Evolutionary conservation across 108 stramenopile genomes (phyloP).

Genomic region (Skeletonema grethae): DNA sequence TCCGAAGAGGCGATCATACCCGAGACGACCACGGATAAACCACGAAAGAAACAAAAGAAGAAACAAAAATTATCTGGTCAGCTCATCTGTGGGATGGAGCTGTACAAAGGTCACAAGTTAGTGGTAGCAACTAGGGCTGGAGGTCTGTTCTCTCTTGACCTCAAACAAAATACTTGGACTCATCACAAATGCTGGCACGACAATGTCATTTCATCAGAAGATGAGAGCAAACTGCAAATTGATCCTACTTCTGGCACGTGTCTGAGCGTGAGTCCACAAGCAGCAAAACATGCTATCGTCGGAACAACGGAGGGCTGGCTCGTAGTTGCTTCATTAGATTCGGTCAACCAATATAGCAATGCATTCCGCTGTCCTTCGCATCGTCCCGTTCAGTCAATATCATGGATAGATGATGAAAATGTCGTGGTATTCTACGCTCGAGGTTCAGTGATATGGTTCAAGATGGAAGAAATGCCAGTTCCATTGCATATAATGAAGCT

Average conservation of each 20-base stretch:
- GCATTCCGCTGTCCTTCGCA: constrained; percentile 32
- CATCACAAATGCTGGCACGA: constrained; percentile 50
- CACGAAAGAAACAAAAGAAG: constrained; percentile 35
- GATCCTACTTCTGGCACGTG: constrained; percentile 58
- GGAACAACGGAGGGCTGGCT: constrained; percentile 69
- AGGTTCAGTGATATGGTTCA: constrained; percentile 57
- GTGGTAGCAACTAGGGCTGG: constrained; percentile 65
- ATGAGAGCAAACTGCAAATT: constrained; percentile 13
- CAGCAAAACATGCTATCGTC: constrained; percentile 34
- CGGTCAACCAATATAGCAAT: not conserved
- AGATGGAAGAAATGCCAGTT: constrained; percentile 17
- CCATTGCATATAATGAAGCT: constrained; percentile 27
- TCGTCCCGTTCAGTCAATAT: constrained; percentile 54
- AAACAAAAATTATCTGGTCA: constrained; percentile 47
- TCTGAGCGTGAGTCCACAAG: constrained; percentile 44
- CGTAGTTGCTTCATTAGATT: constrained; percentile 25
- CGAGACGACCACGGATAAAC: not conserved
- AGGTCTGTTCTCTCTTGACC: constrained; percentile 47
- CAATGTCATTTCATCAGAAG: constrained; percentile 15
- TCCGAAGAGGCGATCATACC: not conserved
- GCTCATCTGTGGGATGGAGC: constrained; percentile 63
- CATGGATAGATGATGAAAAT: constrained; percentile 48
- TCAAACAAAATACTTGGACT: constrained; percentile 38
- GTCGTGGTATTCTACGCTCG: constrained; percentile 68
- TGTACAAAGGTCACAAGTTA: constrained; percentile 37